These are phyloP conservation scores for Hypocrella siamensis DNA, from an alignment of 2,329 filamentous ascomycete genomes.

Conservation along the genomic window DNA sequence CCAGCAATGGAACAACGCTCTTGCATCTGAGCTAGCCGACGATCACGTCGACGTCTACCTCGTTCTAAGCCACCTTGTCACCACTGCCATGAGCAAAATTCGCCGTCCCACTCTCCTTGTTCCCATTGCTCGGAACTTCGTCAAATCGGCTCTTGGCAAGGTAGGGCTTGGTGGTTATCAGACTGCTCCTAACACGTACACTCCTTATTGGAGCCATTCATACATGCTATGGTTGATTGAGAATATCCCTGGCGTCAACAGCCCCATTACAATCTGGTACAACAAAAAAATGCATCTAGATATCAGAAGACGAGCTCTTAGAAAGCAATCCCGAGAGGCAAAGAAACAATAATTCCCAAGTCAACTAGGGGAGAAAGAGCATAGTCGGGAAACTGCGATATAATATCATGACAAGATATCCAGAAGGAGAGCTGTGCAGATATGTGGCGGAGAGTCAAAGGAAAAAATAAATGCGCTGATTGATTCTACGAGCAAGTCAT, in stretches of 20 bases:
- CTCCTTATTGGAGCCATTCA: constrained; percentile 86
- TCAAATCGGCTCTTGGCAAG: constrained; percentile 62
- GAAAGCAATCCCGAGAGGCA: constrained; percentile 67
- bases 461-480: no score
- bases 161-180: constrained; percentile 71
- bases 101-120: constrained; percentile 62
- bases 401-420: no score
- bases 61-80: constrained; percentile 83
- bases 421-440: no score
- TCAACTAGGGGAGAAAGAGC: no score
- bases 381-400: no score
- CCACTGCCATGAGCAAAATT: constrained; percentile 94
- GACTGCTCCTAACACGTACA: constrained; percentile 66
- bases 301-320: constrained; percentile 68
- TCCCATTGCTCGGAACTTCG: constrained; percentile 70
- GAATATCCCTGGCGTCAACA: constrained; percentile 35
- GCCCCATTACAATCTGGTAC: constrained; percentile 27
- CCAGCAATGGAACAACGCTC: constrained; percentile 83
- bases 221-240: constrained; percentile 73
- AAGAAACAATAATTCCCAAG: constrained; percentile 51
- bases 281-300: constrained; percentile 61
- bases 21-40: constrained; percentile 68
- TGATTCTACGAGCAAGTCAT: no score
- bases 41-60: constrained; percentile 81
- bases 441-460: no score